Evolutionary conservation across 2,329 filamentous ascomycete species (phyloP).

Genomic region (Clarireedia homoeocarpa): DNA sequence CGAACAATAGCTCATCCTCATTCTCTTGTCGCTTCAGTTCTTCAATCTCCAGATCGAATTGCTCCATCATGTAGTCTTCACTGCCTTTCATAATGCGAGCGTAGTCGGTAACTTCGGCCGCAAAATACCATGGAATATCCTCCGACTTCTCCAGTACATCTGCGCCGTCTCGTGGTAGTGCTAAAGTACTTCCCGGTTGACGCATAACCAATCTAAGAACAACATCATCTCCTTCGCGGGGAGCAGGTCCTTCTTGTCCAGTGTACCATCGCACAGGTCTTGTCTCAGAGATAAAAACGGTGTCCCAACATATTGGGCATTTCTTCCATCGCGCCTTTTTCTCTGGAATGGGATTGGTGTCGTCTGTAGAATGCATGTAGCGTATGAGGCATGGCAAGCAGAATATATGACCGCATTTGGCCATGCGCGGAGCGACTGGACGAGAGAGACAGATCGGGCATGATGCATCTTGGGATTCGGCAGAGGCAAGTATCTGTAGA

Average conservation of each 20-base stretch:
- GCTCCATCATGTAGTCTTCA: conserved; percentile 73
- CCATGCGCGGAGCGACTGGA: conserved; percentile 92
- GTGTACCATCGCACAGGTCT: conserved; percentile 85
- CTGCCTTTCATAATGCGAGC: conserved; percentile 93
- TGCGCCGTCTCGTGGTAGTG: conserved; percentile 72
- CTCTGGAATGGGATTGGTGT: conserved; percentile 48
- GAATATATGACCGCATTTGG: conserved; percentile 94
- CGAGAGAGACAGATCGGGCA: conserved; percentile 94
- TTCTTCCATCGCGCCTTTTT: conserved; percentile 82
- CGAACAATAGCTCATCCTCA: conserved; percentile 88
- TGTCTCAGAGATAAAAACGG: conserved; percentile 84
- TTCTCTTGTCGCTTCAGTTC: conserved; percentile 69
- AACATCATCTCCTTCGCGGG: conserved; percentile 79
- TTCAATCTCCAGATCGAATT: conserved; percentile 72
- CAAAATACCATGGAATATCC: conserved; percentile 90
- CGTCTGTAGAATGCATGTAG: conserved; percentile 87
- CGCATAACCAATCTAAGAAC: conserved; percentile 81
- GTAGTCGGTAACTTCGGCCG: conserved; percentile 89
- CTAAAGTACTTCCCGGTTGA: conserved; percentile 72
- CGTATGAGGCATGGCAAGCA: conserved; percentile 88
- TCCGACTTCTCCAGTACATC: conserved; percentile 62
- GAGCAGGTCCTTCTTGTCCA: conserved; percentile 76
- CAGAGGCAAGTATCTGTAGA: conserved; percentile 83
- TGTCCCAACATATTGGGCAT: conserved; percentile 92
- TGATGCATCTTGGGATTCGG: conserved; percentile 77